Evolutionary conservation across 805 yeast species (phyloP), one percentile per base, ranked within the genome.

Genomic region (Hanseniaspora jakobsenii): DNA sequence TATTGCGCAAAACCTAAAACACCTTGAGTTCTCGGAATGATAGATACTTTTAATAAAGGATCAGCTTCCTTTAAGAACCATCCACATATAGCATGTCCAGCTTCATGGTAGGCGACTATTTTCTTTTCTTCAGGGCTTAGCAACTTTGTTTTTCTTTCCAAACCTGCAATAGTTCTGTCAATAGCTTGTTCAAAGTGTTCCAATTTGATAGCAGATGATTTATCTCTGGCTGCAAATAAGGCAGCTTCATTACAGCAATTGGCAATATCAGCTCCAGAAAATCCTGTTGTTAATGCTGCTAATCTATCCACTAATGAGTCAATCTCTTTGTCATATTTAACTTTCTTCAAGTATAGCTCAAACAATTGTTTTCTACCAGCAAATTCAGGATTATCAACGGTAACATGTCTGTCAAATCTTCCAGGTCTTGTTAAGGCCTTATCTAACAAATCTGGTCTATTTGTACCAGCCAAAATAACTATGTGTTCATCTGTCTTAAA

Each of bases 1-100:
- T 86, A 83, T 62, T 87, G 95, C 3, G 96, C 95, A 60, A 87
- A 86, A n/a, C 96, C 96, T 46, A 86, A 67, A 12, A 95, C 94
- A 40, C 94, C 95, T 61, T 81, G 83, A 18, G 95, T 95, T 62
- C 94, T 76, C 47, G 96, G 96, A 50, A 86, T 83, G 53, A 86
- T 86, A 17, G 94, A 81, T n/a, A 86, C 95, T 62, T 86, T 86
- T 48, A 87, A 72, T 48, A 86, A 66, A 6, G 96, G 96, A 60
- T 86, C 94, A 9, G 96, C 95, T 64, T 66, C 77, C 63, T 77
- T 73, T 57, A 86, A 69, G 58, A 68, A 84, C 96, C 95, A 87
- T 18, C 95, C 96, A 63, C 95, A 82, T 38, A 86, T 80, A 3
- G 96, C 96, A 61, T 86, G 96, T 0, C 96, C 96, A 2, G 96